These are phyloP conservation scores for Metarhizium album DNA, from an alignment of 2,329 filamentous ascomycete species.

Conservation along the genomic window DNA sequence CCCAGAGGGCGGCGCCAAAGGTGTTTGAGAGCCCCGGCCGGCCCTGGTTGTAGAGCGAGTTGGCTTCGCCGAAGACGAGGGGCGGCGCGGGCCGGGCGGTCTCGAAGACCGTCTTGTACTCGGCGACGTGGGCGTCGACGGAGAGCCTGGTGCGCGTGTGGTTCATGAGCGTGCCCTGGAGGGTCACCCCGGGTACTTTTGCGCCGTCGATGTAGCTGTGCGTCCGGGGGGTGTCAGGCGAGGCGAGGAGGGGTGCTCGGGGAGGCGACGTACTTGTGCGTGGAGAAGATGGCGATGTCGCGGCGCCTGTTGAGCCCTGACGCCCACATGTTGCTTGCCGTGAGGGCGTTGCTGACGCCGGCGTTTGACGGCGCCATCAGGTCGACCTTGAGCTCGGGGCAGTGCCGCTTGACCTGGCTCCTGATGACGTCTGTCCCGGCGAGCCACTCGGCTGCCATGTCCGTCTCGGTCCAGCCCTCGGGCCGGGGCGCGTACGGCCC, in stretches of 20 bases:
- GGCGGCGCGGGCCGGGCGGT: constrained; percentile 23
- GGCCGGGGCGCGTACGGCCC: constrained; percentile 41
- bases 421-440: constrained; percentile 41
- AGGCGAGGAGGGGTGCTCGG: too few species aligned
- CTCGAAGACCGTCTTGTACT: constrained; percentile 30
- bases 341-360: constrained; percentile 43
- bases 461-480: constrained; percentile 38
- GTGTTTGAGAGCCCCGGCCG: constrained; percentile 50
- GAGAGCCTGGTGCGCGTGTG: constrained; percentile 40
- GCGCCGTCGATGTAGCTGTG: constrained; percentile 52
- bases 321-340: constrained; percentile 38
- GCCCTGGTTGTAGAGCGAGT: constrained; percentile 53
- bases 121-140: constrained; percentile 32
- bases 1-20: constrained; percentile 57
- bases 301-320: constrained; percentile 38
- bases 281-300: constrained; percentile 42
- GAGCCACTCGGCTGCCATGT: constrained; percentile 48
- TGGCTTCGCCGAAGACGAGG: constrained; percentile 50
- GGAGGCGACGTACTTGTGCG: constrained; percentile 40
- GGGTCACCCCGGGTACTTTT: constrained; percentile 46
- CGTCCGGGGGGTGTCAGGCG: not conserved
- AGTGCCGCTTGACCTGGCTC: constrained; percentile 31
- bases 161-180: constrained; percentile 53
- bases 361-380: constrained; percentile 41
- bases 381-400: constrained; percentile 35